Evolutionary conservation across 2,329 filamentous ascomycete species (phyloP).

Genomic region (Cladobotryum protrusum): DNA sequence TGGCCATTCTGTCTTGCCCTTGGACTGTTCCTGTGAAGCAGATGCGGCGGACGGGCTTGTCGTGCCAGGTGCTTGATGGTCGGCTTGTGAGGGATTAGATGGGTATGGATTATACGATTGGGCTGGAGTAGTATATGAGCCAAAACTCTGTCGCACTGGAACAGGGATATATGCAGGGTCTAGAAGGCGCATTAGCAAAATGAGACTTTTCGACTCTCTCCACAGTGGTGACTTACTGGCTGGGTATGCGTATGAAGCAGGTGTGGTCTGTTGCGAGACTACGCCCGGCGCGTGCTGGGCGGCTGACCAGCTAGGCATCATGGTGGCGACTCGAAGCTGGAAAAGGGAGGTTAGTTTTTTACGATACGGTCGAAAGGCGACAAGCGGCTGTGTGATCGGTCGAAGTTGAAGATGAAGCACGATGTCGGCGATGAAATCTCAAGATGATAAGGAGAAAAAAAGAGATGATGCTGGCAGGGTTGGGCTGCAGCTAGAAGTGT

Average conservation of each 20-base stretch:
- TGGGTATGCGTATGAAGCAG: constrained; percentile 33
- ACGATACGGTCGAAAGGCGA: background rate
- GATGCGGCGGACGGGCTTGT: constrained; percentile 24
- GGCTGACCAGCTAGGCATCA: constrained; percentile 34
- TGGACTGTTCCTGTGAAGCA: constrained; percentile 28
- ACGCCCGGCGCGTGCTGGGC: constrained; percentile 36
- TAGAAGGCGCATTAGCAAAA: constrained; percentile 21
- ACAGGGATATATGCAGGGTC: constrained; percentile 56
- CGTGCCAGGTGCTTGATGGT: constrained; percentile 20
- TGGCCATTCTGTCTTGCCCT: constrained; percentile 71
- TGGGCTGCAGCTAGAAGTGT: constrained; percentile 8
- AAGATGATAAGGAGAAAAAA: constrained; percentile 4
- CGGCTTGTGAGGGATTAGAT: constrained; percentile 21
- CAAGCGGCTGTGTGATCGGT: background rate
- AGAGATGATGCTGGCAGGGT: constrained; percentile 1
- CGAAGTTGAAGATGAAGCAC: background rate
- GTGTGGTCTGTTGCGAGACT: constrained; percentile 30
- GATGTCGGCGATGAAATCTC: background rate
- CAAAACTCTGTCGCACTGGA: constrained; percentile 55
- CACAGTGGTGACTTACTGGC: constrained; percentile 27
- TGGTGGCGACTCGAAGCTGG: constrained; percentile 16
- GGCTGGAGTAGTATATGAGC: constrained; percentile 36
- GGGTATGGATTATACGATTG: constrained; percentile 28
- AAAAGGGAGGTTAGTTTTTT: constrained; percentile 13
- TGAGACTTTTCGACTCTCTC: background rate